phyloP scores from a whole-genome alignment of 2,329 filamentous ascomycete genomes.

The Dryadomyces quercus-mongolicae region DNA sequence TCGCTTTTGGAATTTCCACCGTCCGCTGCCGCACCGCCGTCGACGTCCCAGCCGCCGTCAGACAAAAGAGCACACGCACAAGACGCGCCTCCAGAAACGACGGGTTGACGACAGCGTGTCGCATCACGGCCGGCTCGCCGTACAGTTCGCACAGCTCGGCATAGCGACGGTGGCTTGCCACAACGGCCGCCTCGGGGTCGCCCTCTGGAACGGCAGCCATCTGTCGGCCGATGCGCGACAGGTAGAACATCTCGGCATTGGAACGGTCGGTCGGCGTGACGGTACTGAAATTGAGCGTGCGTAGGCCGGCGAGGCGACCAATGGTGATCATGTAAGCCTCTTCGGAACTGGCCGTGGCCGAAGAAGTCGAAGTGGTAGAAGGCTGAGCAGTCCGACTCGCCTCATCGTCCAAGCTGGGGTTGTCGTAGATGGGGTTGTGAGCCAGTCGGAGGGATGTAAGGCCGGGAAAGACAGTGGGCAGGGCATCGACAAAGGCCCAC shows the following conservation, averaged over 20 bases:
- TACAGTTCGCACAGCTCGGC: conserved; percentile 61
- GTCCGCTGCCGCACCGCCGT: conserved; percentile 15
- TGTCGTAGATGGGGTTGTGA: conserved; percentile 72
- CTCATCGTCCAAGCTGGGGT: conserved; percentile 25
- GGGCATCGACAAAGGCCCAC: conserved; percentile 63
- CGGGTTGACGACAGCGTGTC: conserved; percentile 51
- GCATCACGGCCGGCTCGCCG: conserved; percentile 54
- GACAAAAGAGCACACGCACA: conserved; percentile 47
- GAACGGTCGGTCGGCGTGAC: conserved; percentile 63
- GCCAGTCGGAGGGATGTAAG: conserved; percentile 66
- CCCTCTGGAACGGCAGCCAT: conserved; percentile 46
- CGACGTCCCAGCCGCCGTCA: conserved; percentile 4
- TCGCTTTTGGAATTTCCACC: conserved; percentile 56
- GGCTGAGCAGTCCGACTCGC: background rate
- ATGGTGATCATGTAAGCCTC: conserved; percentile 85
- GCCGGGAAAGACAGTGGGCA: conserved; percentile 58
- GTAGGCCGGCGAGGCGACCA: conserved; percentile 57
- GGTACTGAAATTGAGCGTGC: conserved; percentile 58
- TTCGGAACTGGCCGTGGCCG: conserved; percentile 37
- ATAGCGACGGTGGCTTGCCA: conserved; percentile 59
- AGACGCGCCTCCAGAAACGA: conserved; percentile 74
- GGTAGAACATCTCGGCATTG: conserved; percentile 89
- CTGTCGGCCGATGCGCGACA: conserved; percentile 70
- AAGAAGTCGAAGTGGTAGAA: background rate
- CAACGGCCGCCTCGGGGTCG: conserved; percentile 39